A percentile compares a stretch with the other conserved stretches of the same genome.
Conservation (phyloP, 495 filamentous ascomycete species). For the Amorphotheca resinae region DNA sequence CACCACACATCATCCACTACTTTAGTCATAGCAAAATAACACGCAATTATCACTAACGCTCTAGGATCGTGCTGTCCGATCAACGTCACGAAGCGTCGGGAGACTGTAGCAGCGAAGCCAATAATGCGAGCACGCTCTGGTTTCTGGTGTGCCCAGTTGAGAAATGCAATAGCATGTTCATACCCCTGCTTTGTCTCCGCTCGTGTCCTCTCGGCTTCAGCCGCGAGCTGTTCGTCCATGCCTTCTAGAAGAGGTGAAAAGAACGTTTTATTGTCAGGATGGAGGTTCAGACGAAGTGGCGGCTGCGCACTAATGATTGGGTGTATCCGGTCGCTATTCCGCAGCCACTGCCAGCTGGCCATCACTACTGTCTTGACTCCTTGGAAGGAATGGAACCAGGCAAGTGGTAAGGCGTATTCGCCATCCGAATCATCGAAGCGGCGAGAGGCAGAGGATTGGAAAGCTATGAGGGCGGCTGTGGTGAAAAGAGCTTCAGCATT, state of each 20-base stretch:
- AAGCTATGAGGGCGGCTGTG: conserved; percentile 42
- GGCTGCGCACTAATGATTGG: conserved; percentile 44
- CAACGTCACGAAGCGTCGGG: conserved; percentile 40
- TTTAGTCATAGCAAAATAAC: conserved; percentile 44
- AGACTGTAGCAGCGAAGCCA: conserved; percentile 46
- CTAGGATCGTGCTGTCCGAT: conserved; percentile 37
- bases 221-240: conserved; percentile 33
- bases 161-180: conserved; percentile 39
- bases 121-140: conserved; percentile 39
- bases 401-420: conserved; percentile 35
- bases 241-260: conserved; percentile 39
- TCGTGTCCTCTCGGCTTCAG: conserved; percentile 12
- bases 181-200: conserved; percentile 36
- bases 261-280: conserved; percentile 26
- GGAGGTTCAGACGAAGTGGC: conserved; percentile 35
- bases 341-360: conserved; percentile 31
- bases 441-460: conserved; percentile 43
- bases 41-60: conserved; percentile 40
- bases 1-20: conserved; percentile 41
- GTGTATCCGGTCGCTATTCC: conserved; percentile 34
- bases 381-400: conserved; percentile 48
- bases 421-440: conserved; percentile 36
- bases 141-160: conserved; percentile 43
- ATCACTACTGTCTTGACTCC: conserved; percentile 37
- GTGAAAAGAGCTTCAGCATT: conserved; percentile 45